Conservation (phyloP, 73 alveolate genomes). For the Stentor coeruleus region DNA sequence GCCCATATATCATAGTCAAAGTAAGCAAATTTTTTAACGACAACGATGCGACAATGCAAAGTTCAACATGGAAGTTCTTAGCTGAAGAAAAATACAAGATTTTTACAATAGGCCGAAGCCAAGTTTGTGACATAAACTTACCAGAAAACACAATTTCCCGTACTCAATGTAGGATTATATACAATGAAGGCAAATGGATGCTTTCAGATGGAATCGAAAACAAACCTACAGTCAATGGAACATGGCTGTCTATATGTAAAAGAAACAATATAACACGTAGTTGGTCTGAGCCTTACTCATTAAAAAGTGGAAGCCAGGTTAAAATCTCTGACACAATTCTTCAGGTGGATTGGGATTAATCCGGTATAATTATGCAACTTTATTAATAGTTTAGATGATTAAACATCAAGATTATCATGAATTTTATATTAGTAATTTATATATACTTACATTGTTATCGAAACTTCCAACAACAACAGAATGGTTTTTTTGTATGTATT, state of each 20-base stretch:
- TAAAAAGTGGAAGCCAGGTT: not conserved
- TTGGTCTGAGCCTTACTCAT: constrained; percentile 19
- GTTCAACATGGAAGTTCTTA: not conserved
- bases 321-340: constrained; percentile 16
- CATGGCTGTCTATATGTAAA: constrained; percentile 15
- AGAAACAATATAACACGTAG: not conserved
- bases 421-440: too few relatives aligned
- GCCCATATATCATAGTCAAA: not conserved
- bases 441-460: not conserved
- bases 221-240: constrained; percentile 1
- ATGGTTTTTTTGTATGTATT: not conserved
- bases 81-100: not conserved
- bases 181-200: not conserved
- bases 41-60: not conserved
- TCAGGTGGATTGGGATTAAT: constrained; percentile 23
- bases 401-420: too few relatives aligned
- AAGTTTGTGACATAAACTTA: constrained; percentile 20
- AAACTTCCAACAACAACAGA: not conserved
- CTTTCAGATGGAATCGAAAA: constrained; percentile 15
- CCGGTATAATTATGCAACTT: too few relatives aligned
- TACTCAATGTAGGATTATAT: not conserved
- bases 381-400: too few relatives aligned
- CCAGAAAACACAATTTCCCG: constrained; percentile 24
- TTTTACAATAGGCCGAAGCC: constrained; percentile 1
- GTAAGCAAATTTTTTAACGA: too few relatives aligned